Base-by-base conservation (phyloP, 2,329 filamentous ascomycete species). In the Hypoxylon rubiginosum region DNA sequence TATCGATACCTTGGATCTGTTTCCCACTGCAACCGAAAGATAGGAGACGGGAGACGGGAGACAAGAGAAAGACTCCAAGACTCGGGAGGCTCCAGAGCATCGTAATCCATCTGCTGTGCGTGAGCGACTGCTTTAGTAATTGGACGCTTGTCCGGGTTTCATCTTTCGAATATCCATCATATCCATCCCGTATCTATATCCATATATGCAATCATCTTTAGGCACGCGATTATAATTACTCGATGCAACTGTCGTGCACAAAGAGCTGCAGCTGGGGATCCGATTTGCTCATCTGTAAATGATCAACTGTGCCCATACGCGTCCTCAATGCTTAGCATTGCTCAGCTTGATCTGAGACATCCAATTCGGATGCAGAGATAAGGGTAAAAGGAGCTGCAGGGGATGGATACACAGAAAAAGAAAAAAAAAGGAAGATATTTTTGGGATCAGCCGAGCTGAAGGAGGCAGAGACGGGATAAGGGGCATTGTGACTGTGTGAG, bases 1-100 rank as follows among this genome's bases (percentile, higher is more conserved):
- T 80, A 79, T 73, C 73, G 68, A 73, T 76, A 74, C 74, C 74
- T 75, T 67, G 60, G 60, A 49, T 41, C 11, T 45, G 7, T 51
- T 66, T 53, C 34, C 52, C 58, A 61, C 45, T 61, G 56, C 53
- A 65, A 62, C 45, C 58, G 65, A 49, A 13, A 26, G 43, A 24
- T 26, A 13, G 43, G 21, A 26, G 21, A 24, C 21, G 21, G 21
- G 21, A 24, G 21, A 24, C 21, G 21, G 21, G 21, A 46, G 43
- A 62, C 28, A 46, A 21, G 57, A 60, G 53, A 46, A 43, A 64
- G 36, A 50, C 39, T 48, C 39, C 7, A 24, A 53, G 17, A 17
- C 39, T 26, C 34, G 19, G 17, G 53, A 62, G 30, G 49, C 41
- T 43, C 41, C 21, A 49, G 43, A 41, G 17, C 17, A 64, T 63